Conservation (phyloP, 2,329 filamentous ascomycete genomes). For the Ramularia collo-cygni region DNA sequence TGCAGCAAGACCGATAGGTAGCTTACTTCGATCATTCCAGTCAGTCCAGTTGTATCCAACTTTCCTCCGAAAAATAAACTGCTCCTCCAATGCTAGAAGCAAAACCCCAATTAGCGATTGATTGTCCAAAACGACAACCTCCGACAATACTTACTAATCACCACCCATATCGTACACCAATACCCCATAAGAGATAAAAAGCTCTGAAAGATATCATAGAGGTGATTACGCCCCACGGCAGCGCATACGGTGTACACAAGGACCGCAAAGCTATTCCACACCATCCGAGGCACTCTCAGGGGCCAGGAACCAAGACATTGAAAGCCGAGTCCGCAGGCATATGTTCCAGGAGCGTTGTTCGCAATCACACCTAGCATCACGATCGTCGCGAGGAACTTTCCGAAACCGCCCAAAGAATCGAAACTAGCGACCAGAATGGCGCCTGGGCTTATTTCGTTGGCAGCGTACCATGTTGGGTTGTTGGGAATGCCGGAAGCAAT, state of each 20-base stretch:
- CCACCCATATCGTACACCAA: conserved; percentile 39
- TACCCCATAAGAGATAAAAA: conserved; percentile 44
- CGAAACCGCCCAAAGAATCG: conserved; percentile 35
- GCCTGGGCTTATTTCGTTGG: conserved; percentile 31
- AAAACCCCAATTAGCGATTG: no score
- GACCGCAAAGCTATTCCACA: conserved; percentile 15
- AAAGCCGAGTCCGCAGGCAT: conserved; percentile 38
- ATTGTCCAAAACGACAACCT: no score
- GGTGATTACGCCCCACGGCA: conserved; percentile 37
- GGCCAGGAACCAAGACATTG: conserved; percentile 34
- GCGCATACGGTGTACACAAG: conserved; percentile 39
- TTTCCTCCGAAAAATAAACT: conserved; percentile 34
- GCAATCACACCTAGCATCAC: conserved; percentile 38
- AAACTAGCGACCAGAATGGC: conserved; percentile 35
- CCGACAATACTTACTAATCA: no score
- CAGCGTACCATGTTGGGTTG: conserved; percentile 24
- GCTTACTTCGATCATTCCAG: conserved; percentile 34
- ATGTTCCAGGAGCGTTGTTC: conserved; percentile 40
- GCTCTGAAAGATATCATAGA: conserved; percentile 40
- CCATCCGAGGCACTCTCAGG: conserved; percentile 14
- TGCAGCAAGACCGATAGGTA: conserved; percentile 39
- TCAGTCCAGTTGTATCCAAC: conserved; percentile 34
- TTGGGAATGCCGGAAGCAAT: conserved; percentile 22
- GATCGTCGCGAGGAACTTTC: conserved; percentile 38
- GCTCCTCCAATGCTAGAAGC: conserved; percentile 38